phyloP scores from a whole-genome alignment of 2,329 filamentous ascomycete species.

The Xylaria sp. region DNA sequence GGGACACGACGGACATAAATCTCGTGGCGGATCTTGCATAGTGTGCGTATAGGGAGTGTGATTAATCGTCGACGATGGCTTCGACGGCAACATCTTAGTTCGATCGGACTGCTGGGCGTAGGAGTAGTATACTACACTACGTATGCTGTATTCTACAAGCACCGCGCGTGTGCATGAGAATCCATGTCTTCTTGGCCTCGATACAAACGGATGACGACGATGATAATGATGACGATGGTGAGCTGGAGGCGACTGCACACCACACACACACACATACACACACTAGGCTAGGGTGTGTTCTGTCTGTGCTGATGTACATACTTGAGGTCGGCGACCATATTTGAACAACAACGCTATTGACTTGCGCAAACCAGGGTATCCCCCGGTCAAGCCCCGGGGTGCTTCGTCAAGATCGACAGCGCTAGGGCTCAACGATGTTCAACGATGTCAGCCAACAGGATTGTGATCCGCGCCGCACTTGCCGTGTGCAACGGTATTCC shows the following conservation, averaged over 20 bases:
- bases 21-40: constrained; percentile 39
- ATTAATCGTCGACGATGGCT: constrained; percentile 16
- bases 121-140: background rate
- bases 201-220: constrained; percentile 12
- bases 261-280: background rate
- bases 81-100: constrained; percentile 19
- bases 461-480: constrained; percentile 41
- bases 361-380: constrained; percentile 30
- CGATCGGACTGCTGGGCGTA: constrained; percentile 13
- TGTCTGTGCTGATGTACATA: constrained; percentile 22
- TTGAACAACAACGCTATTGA: constrained; percentile 37
- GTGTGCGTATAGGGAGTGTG: background rate
- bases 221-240: constrained; percentile 10
- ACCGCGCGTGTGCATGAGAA: constrained; percentile 20
- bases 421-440: constrained; percentile 33
- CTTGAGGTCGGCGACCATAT: constrained; percentile 40
- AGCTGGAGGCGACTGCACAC: constrained; percentile 16
- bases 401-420: constrained; percentile 34
- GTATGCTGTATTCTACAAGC: constrained; percentile 24
- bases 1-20: constrained; percentile 17
- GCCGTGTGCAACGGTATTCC: constrained; percentile 40
- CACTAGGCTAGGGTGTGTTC: background rate
- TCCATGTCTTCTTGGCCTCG: constrained; percentile 2
- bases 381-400: constrained; percentile 23
- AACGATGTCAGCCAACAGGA: constrained; percentile 41